Percentiles rank a stretch among this genome's conserved stretches.
Conservation (phyloP, 352 stramenopile genomes). For the Phytophthora constricta region DNA sequence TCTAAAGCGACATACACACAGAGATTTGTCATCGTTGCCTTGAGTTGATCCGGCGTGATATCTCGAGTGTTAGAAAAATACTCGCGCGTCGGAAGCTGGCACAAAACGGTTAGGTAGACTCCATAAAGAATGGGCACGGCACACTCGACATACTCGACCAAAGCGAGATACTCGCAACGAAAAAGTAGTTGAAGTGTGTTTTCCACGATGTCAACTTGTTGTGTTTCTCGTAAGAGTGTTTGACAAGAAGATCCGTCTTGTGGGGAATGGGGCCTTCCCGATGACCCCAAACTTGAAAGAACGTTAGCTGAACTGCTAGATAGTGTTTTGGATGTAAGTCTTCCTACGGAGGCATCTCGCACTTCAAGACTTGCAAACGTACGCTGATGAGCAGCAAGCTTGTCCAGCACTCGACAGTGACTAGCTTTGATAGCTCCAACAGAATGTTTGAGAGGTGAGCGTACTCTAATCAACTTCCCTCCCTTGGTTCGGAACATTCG, state of each 20-base stretch:
- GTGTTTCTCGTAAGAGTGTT: background rate
- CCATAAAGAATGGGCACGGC: too few species aligned
- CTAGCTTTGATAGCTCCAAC: constrained; percentile 3
- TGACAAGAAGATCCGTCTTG: background rate
- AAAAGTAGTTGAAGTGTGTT: constrained; percentile 14
- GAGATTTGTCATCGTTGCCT: constrained; percentile 13
- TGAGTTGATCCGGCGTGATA: constrained; percentile 14
- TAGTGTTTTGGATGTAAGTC: background rate
- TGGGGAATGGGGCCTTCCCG: background rate
- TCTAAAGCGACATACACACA: constrained; percentile 23
- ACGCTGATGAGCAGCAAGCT: constrained; percentile 5
- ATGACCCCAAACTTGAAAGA: background rate
- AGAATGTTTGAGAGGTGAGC: constrained; percentile 7
- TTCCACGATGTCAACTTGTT: constrained; percentile 7
- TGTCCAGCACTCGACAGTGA: constrained; percentile 10
- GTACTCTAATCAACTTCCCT: constrained; percentile 14
- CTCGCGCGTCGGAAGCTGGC: constrained; percentile 21
- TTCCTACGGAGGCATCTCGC: too few species aligned
- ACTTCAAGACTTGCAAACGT: background rate
- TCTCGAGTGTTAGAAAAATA: constrained; percentile 22
- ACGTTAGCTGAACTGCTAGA: background rate
- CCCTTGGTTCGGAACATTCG: constrained; percentile 7
- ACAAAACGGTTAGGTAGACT: constrained; percentile 21
- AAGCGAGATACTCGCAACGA: constrained; percentile 16
- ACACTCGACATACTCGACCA: constrained; percentile 37